phyloP scores from a whole-genome alignment of 2,329 filamentous ascomycete genomes.

The Aureobasidium zeae region DNA sequence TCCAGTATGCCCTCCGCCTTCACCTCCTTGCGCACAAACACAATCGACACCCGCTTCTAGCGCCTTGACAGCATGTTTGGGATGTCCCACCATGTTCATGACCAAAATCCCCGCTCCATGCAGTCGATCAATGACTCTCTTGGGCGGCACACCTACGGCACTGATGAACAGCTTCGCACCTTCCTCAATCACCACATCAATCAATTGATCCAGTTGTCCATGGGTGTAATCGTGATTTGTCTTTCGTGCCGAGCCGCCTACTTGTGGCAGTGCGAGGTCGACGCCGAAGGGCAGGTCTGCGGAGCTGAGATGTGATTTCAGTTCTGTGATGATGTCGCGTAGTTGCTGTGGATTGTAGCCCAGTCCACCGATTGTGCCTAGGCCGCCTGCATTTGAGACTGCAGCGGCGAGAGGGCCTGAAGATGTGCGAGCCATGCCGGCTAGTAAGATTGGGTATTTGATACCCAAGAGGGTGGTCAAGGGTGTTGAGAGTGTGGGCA shows the following conservation, averaged over 20 bases:
- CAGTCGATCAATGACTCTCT: conserved; percentile 60
- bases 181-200: conserved; percentile 75
- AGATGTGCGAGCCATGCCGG: conserved; percentile 85
- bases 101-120: conserved; percentile 73
- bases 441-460: conserved; percentile 79
- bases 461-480: conserved; percentile 73
- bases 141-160: conserved; percentile 79
- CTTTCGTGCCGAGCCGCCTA: conserved; percentile 72
- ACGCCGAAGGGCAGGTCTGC: conserved; percentile 76
- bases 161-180: conserved; percentile 79
- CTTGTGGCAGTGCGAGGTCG: conserved; percentile 81
- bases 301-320: conserved; percentile 62
- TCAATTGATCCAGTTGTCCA: conserved; percentile 77
- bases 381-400: conserved; percentile 79
- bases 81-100: conserved; percentile 97
- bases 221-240: conserved; percentile 96
- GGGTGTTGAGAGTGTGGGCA: conserved; percentile 58
- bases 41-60: conserved; percentile 81
- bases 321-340: conserved; percentile 70
- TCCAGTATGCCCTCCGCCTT: conserved; percentile 89
- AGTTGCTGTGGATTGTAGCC: conserved; percentile 67
- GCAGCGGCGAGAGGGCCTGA: conserved; percentile 71
- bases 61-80: conserved; percentile 83
- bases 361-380: conserved; percentile 54
- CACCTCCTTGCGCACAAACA: conserved; percentile 83